Conservation (phyloP, 306 rosid genomes). For the Cucumis cinereus region DNA sequence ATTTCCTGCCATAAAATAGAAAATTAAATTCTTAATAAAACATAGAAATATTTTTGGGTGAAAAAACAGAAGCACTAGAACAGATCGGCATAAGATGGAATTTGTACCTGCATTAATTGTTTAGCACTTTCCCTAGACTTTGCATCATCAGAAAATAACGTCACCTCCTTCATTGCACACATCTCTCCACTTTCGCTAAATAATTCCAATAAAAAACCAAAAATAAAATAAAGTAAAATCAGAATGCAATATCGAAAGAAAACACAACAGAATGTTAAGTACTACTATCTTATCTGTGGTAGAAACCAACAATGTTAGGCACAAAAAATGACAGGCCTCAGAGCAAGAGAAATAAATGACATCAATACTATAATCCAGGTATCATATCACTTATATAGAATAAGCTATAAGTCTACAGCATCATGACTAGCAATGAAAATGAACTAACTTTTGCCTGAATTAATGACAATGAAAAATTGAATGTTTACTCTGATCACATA, state of each 20-base stretch:
- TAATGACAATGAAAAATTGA: not conserved
- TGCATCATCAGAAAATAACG: conserved; percentile 92
- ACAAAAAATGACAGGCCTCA: not conserved
- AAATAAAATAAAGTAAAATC: not conserved
- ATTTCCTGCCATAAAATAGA: conserved; percentile 51
- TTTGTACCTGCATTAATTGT: conserved; percentile 81
- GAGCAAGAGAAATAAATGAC: not conserved
- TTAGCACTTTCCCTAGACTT: conserved; percentile 92
- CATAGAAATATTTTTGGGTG: conserved; percentile 15
- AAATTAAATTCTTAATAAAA: conserved; percentile 14
- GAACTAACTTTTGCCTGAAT: not conserved
- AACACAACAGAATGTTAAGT: conserved; percentile 1
- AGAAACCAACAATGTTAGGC: not conserved
- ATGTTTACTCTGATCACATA: conserved; percentile 14
- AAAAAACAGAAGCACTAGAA: not conserved
- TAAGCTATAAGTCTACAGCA: not conserved
- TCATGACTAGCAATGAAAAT: not conserved
- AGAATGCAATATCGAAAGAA: not conserved
- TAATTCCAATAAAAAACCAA: conserved; percentile 6
- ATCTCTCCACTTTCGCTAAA: conserved; percentile 88
- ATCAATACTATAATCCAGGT: not conserved
- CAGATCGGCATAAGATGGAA: not conserved
- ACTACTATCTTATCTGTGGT: not conserved
- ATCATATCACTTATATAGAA: not conserved
- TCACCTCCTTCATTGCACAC: conserved; percentile 99